These are phyloP conservation scores for Podila clonocystis DNA, from an alignment of 192 early-diverging fungal species.

Conservation along the genomic window DNA sequence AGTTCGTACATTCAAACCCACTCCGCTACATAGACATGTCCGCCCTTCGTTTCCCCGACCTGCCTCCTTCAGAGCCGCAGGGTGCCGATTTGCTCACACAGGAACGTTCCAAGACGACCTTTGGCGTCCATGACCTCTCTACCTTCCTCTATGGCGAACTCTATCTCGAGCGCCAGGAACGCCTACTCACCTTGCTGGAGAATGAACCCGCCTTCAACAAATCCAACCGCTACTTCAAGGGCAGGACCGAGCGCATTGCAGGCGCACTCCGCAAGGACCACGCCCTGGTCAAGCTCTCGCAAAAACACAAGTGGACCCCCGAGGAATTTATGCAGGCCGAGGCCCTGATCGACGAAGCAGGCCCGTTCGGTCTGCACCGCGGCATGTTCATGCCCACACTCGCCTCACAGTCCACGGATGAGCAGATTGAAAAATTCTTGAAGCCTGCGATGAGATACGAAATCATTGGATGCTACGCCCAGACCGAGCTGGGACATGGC, in stretches of 20 bases:
- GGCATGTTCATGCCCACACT: conserved; percentile 88
- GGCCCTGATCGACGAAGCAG: conserved; percentile 63
- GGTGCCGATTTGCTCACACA: conserved; percentile 60
- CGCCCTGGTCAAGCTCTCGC: conserved; percentile 66
- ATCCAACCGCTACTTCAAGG: conserved; percentile 73
- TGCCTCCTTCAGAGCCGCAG: conserved; percentile 54
- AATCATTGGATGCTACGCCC: conserved; percentile 89
- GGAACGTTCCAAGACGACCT: conserved; percentile 75
- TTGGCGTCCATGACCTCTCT: conserved; percentile 70
- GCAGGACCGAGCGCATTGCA: conserved; percentile 73
- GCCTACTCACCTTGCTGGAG: conserved; percentile 66
- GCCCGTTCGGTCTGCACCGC: conserved; percentile 71
- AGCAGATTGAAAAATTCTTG: conserved; percentile 82
- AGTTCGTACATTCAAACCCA: neutral
- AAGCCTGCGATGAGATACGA: conserved; percentile 74
- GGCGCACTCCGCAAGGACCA: conserved; percentile 70
- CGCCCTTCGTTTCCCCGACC: conserved; percentile 45
- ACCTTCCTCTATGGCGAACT: conserved; percentile 72
- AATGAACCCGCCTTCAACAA: conserved; percentile 80
- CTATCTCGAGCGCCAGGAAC: conserved; percentile 61
- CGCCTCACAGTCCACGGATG: conserved; percentile 71
- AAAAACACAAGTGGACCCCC: conserved; percentile 58
- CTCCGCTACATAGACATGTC: conserved; percentile 11
- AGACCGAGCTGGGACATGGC: conserved; percentile 83
- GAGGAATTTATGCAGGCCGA: conserved; percentile 60